phyloP scores from a whole-genome alignment of 2,329 filamentous ascomycete genomes.

The Aspergillus ochraceoroseus region DNA sequence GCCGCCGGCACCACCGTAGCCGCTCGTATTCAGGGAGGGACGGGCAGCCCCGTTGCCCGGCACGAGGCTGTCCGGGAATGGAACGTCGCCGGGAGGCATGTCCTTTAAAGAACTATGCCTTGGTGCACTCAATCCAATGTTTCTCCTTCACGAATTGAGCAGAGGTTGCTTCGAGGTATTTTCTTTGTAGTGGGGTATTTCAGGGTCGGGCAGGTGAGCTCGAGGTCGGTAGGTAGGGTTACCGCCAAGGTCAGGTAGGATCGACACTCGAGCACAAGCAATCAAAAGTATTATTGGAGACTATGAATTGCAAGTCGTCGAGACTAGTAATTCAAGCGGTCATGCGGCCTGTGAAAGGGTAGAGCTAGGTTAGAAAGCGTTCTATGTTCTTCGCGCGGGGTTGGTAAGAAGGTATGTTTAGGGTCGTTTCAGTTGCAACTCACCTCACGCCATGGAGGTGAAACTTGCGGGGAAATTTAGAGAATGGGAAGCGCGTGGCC shows the following conservation, averaged over 20 bases:
- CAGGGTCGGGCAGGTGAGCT: background rate
- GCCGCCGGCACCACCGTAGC: conserved; percentile 26
- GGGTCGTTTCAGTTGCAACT: conserved; percentile 18
- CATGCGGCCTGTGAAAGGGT: background rate
- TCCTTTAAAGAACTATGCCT: conserved; percentile 25
- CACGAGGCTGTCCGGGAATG: conserved; percentile 41
- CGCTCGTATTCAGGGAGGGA: conserved; percentile 35
- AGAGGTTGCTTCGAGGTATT: background rate
- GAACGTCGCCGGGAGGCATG: conserved; percentile 42
- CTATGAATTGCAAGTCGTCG: conserved; percentile 1
- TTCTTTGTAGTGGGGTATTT: background rate
- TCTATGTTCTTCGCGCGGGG: conserved; percentile 16
- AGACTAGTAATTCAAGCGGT: conserved; percentile 1
- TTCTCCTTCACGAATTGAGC: background rate
- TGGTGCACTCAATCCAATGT: conserved; percentile 6
- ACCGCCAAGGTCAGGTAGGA: conserved; percentile 11
- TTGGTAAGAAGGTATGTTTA: conserved; percentile 13
- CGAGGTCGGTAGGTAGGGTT: conserved; percentile 5
- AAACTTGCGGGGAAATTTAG: conserved; percentile 25
- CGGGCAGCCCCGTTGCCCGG: conserved; percentile 40
- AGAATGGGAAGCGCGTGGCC: conserved; percentile 17
- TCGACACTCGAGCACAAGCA: conserved; percentile 1
- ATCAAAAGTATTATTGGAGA: conserved; percentile 7
- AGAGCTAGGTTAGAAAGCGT: conserved; percentile 10
- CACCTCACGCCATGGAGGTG: conserved; percentile 27